Evolutionary conservation across 345 rosid genomes (phyloP), one percentile per base, ranked within the genome.

Genomic region (Melaleuca quinquenervia): DNA sequence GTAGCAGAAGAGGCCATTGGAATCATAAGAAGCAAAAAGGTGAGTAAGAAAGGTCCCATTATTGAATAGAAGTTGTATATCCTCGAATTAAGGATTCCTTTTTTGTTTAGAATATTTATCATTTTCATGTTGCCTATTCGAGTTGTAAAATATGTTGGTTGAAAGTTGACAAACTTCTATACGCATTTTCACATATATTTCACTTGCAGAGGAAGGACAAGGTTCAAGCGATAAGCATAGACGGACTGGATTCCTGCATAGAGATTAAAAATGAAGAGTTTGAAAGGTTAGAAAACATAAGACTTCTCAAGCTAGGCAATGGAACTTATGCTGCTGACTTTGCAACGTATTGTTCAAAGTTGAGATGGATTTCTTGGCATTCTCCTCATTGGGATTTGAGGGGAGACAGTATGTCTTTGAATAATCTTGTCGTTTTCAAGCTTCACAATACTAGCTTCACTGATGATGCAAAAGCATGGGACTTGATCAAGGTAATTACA

Each of bases 201-300:
- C 52, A 0, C 5, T n/a, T 58, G 18, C 5, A 58, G 70, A n/a
- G 0, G 27, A 58, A 58, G 3, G 9, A n/a, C 18, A 12, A n/a
- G 36, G 16, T 58, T 13, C 0, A 2, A 58, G 70, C 9, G 8
- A 1, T 58, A n/a, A 3, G 5, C 0, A 12, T 58, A 0, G 32
- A n/a, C 13, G 32, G 0, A 6, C 0, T n/a, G 0, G 2, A 12
- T 58, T 1, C 6, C 1, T n/a, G 32, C 8, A n/a, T 58, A n/a
- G 70, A n/a, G 1, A 58, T 58, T 12, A 11, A 1, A 11, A 12
- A 58, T 58, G 15, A 58, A n/a, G 32, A 58, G 4, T 58, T 58
- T 3, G 2, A 58, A 12, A n/a, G 70, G 18, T n/a, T 58, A 12
- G 1, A 12, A 11, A 58, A 12, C 16, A 1, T 58, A 24, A n/a